A percentile compares a stretch with the other conserved stretches of the same genome.
Evolutionary conservation across 305 asterid genomes (phyloP).

Genomic region (Fraxinus angustifolia): DNA sequence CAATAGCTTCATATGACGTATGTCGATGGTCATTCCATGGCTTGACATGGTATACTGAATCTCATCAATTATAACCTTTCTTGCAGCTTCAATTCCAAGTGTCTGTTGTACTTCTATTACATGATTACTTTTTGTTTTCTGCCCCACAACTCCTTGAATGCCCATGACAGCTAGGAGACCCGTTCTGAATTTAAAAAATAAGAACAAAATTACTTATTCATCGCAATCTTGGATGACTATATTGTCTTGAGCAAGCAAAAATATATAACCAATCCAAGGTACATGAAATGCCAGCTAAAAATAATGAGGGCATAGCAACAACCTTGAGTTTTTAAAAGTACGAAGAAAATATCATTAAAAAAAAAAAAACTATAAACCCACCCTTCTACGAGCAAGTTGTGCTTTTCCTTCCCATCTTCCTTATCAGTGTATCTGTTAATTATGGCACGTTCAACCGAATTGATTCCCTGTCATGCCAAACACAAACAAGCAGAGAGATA

Average conservation of each 20-base stretch:
- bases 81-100: constrained; percentile 94
- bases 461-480: constrained; percentile 63
- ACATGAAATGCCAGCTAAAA: constrained; percentile 8
- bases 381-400: constrained; percentile 88
- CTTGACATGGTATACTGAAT: constrained; percentile 63
- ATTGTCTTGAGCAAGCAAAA: neutral
- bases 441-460: constrained; percentile 71
- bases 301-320: neutral
- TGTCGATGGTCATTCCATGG: constrained; percentile 83
- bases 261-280: neutral
- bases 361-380: constrained; percentile 33
- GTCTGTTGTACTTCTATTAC: constrained; percentile 61
- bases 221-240: neutral
- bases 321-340: neutral
- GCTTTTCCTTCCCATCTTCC: constrained; percentile 33
- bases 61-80: constrained; percentile 67
- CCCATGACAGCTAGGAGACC: constrained; percentile 89
- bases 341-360: neutral
- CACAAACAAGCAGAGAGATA: constrained; percentile 8
- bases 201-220: constrained; percentile 3
- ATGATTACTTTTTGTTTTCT: constrained; percentile 63
- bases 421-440: constrained; percentile 40
- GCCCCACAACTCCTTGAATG: constrained; percentile 71
- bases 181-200: constrained; percentile 45
- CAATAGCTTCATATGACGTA: constrained; percentile 93